phyloP scores from a whole-genome alignment of 805 yeast genomes.

The Candida ortonii region DNA sequence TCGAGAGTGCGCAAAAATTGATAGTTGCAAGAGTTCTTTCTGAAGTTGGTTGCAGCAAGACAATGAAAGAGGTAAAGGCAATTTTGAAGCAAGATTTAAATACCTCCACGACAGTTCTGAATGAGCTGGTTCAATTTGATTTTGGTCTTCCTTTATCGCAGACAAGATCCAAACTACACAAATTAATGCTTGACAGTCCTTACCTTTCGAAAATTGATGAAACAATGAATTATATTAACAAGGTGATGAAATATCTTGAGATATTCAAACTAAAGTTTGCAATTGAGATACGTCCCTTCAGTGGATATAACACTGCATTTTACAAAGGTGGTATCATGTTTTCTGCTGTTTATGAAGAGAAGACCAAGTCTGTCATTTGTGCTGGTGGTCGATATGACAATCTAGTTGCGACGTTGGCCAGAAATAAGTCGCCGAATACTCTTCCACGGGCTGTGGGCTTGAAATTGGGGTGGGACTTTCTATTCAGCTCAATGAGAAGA shows the following conservation, averaged over 20 bases:
- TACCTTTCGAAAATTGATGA: conserved; percentile 57
- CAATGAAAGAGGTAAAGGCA: conserved; percentile 53
- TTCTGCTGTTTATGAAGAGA: conserved; percentile 72
- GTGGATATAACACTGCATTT: conserved; percentile 77
- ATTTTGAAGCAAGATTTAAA: conserved; percentile 60
- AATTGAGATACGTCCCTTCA: conserved; percentile 72
- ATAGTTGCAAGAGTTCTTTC: conserved; percentile 72
- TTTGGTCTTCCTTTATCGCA: conserved; percentile 67
- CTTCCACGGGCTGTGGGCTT: conserved; percentile 78
- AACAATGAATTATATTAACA: conserved; percentile 57
- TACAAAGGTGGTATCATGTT: conserved; percentile 85
- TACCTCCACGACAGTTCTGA: conserved; percentile 75
- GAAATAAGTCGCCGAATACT: conserved; percentile 34
- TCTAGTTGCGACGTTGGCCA: conserved; percentile 63
- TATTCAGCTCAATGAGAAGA: conserved; percentile 49
- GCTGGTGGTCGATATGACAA: conserved; percentile 94
- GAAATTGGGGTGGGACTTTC: conserved; percentile 70
- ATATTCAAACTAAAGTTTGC: conserved; percentile 51
- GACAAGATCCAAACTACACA: conserved; percentile 60
- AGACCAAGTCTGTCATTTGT: conserved; percentile 53
- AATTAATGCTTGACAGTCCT: conserved; percentile 73
- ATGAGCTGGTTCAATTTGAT: conserved; percentile 78
- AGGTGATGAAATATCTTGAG: conserved; percentile 52
- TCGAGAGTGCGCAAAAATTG: conserved; percentile 68
- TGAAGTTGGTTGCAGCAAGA: conserved; percentile 68